phyloP scores from a whole-genome alignment of 2,329 filamentous ascomycete genomes.

The Emericellopsis atlantica region DNA sequence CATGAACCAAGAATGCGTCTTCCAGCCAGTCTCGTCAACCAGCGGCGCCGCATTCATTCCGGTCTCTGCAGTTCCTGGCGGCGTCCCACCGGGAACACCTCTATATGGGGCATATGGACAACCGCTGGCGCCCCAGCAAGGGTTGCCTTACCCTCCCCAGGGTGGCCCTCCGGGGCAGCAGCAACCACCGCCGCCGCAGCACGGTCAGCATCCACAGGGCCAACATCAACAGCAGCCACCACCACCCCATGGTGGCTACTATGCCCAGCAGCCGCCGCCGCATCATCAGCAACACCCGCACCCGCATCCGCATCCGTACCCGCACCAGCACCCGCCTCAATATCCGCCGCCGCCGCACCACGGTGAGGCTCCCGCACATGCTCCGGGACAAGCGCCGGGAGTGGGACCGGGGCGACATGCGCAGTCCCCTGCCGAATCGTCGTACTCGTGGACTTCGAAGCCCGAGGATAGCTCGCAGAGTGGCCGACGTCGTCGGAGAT shows the following conservation, averaged over 20 bases:
- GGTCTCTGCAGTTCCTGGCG: constrained; percentile 44
- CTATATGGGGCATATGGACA: constrained; percentile 46
- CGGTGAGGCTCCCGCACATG: constrained; percentile 15
- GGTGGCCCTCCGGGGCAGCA: constrained; percentile 2
- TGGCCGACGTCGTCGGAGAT: constrained; percentile 21
- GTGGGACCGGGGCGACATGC: constrained; percentile 7
- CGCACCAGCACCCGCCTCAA: neutral
- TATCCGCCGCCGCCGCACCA: constrained; percentile 9
- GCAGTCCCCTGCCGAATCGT: constrained; percentile 30
- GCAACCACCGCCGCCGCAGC: constrained; percentile 5
- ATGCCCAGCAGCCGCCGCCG: constrained; percentile 8
- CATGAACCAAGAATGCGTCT: constrained; percentile 49
- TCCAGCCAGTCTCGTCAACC: constrained; percentile 45
- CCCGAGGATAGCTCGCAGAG: constrained; percentile 16
- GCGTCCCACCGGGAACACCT: constrained; percentile 41
- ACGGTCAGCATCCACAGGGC: neutral
- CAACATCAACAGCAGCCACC: neutral
- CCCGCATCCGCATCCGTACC: too few relatives aligned
- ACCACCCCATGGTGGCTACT: constrained; percentile 1
- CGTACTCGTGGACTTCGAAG: constrained; percentile 24
- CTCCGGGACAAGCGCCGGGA: constrained; percentile 20
- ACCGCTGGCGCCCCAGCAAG: constrained; percentile 25
- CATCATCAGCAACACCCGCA: neutral
- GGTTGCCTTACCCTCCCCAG: constrained; percentile 7
- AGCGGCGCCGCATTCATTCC: constrained; percentile 46